These are phyloP conservation scores for Dioszegia hungarica DNA, from an alignment of 768 basidiomycete genomes.

Conservation along the genomic window DNA sequence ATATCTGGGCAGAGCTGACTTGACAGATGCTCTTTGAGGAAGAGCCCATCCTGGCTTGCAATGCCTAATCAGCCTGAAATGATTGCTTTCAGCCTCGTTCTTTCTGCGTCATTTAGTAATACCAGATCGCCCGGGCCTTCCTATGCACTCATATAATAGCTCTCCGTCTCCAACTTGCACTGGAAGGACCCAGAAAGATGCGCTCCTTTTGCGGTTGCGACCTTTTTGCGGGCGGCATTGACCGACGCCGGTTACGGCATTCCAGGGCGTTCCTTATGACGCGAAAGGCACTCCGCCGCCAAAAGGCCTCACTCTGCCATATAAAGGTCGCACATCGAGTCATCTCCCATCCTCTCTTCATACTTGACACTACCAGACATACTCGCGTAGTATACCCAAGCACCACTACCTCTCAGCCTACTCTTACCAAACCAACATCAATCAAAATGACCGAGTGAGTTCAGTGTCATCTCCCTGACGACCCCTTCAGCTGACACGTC, in stretches of 20 bases:
- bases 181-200: background rate
- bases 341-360: background rate
- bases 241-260: background rate
- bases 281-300: background rate
- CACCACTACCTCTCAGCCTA: background rate
- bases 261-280: background rate
- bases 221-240: background rate
- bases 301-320: slow-evolving; percentile 5
- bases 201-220: slow-evolving; percentile 10
- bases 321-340: background rate
- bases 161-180: no score
- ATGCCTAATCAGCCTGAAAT: background rate
- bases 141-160: no score
- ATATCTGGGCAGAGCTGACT: background rate
- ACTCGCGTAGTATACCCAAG: background rate
- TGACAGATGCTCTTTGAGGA: slow-evolving; percentile 19
- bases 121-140: no score
- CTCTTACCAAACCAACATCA: background rate
- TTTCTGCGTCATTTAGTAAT: no score
- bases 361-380: background rate
- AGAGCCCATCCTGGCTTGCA: slow-evolving; percentile 1
- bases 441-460: slow-evolving; percentile 8
- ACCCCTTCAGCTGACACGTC: background rate
- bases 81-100: background rate
- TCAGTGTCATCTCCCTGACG: background rate